Percentiles rank a stretch among this genome's conserved stretches.
Evolutionary conservation across 306 rosid genomes (phyloP).

Genomic region (Luffa aegyptiaca): DNA sequence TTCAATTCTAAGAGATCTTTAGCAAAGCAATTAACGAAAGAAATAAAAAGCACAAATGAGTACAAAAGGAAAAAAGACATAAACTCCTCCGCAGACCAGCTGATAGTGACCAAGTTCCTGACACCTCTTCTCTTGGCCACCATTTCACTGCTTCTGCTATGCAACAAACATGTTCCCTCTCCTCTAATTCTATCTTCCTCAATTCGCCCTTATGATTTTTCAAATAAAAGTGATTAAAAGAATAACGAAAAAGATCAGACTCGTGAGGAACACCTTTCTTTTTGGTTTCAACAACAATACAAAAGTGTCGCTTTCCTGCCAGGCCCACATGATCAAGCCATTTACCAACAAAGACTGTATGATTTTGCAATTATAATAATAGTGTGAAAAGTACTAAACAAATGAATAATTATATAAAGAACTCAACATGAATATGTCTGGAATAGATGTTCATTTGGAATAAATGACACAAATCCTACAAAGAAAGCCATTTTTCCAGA

Average conservation of each 20-base stretch:
- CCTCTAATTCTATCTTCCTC: background rate
- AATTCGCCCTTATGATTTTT: background rate
- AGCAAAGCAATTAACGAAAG: conserved; percentile 28
- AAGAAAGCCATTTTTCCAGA: background rate
- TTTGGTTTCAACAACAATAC: background rate
- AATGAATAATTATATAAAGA: background rate
- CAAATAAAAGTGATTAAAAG: background rate
- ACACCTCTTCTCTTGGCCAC: conserved; percentile 23
- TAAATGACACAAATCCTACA: background rate
- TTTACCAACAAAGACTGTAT: background rate
- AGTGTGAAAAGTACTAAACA: background rate
- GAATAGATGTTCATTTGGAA: background rate
- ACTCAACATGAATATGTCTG: background rate
- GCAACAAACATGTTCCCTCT: background rate
- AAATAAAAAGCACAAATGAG: conserved; percentile 22
- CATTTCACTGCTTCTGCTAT: conserved; percentile 1
- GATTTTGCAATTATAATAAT: background rate
- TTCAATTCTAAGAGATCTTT: conserved; percentile 29
- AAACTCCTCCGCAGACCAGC: conserved; percentile 26
- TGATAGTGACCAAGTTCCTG: conserved; percentile 22
- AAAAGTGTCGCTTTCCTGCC: background rate
- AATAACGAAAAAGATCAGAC: background rate
- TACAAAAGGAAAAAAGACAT: conserved; percentile 16
- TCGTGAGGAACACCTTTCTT: background rate
- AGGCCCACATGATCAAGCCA: background rate